phyloP scores from a whole-genome alignment of 2,329 filamentous ascomycete species.

The Diatrype stigma region DNA sequence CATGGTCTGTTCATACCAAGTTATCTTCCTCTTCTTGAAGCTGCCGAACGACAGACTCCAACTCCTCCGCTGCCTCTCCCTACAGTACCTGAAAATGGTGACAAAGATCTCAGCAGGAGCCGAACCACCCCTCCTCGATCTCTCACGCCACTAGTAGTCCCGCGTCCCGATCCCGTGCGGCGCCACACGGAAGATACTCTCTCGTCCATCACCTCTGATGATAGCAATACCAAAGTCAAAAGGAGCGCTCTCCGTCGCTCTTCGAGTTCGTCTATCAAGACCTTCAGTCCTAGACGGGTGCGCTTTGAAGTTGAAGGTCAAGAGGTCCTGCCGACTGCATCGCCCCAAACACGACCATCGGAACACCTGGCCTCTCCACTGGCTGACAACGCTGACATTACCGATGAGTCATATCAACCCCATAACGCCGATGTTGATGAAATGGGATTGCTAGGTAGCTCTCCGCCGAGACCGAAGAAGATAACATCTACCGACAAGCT shows the following conservation, averaged over 20 bases:
- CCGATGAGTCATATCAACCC: conserved; percentile 17
- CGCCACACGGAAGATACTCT: conserved; percentile 43
- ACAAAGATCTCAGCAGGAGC: conserved; percentile 25
- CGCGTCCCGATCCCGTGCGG: conserved; percentile 33
- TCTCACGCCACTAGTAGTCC: conserved; percentile 12
- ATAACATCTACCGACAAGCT: conserved; percentile 53
- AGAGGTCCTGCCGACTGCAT: conserved; percentile 57
- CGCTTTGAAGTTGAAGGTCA: conserved; percentile 58
- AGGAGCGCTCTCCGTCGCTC: conserved; percentile 56
- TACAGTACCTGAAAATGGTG: conserved; percentile 9
- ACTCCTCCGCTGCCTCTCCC: conserved; percentile 8
- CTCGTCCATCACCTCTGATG: conserved; percentile 49
- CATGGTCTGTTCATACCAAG: conserved; percentile 59
- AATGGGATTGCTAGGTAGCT: conserved; percentile 24
- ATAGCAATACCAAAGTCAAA: conserved; percentile 44
- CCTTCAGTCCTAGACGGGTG: conserved; percentile 55
- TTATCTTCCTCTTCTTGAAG: conserved; percentile 59
- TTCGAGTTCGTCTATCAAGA: conserved; percentile 46
- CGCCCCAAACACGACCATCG: conserved; percentile 37
- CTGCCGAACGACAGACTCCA: conserved; percentile 26
- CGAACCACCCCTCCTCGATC: conserved; percentile 15
- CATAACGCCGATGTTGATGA: conserved; percentile 31
- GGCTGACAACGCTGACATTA: conserved; percentile 18
- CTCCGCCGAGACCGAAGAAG: conserved; percentile 43
- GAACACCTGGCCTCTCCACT: conserved; percentile 30